These are phyloP conservation scores for Diplocarpon rosae DNA, from an alignment of 2,329 filamentous ascomycete genomes.

Conservation along the genomic window DNA sequence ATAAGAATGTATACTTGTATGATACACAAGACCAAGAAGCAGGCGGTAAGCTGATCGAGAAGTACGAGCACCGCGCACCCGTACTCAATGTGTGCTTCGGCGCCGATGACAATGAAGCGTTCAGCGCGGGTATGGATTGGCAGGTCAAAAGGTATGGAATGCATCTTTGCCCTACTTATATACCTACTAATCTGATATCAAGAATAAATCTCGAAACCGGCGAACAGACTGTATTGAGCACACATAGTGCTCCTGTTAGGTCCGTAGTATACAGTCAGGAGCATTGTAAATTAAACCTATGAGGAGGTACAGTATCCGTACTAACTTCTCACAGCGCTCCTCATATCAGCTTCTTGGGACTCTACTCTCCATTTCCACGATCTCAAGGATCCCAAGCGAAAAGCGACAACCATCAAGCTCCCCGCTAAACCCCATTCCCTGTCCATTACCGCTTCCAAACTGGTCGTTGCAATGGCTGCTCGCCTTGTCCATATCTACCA, in stretches of 20 bases:
- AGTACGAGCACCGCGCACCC: slow-evolving; percentile 71
- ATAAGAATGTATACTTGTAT: slow-evolving; percentile 84
- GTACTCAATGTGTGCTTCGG: slow-evolving; percentile 91
- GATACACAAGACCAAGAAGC: slow-evolving; percentile 50
- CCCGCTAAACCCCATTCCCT: slow-evolving; percentile 86
- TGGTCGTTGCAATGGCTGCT: slow-evolving; percentile 92
- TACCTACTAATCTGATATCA: slow-evolving; percentile 11
- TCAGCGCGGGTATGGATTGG: slow-evolving; percentile 77
- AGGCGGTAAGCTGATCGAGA: slow-evolving; percentile 51
- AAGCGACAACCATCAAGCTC: slow-evolving; percentile 56
- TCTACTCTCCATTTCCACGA: slow-evolving; percentile 78
- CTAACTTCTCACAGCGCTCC: slow-evolving; percentile 40
- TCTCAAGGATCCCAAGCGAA: slow-evolving; percentile 38
- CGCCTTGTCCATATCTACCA: slow-evolving; percentile 94
- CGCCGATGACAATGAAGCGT: slow-evolving; percentile 69
- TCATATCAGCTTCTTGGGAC: slow-evolving; percentile 92
- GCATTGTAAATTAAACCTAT: slow-evolving; percentile 40
- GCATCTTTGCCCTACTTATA: not conserved
- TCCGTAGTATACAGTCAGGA: slow-evolving; percentile 71
- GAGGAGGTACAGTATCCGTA: not conserved
- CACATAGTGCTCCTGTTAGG: slow-evolving; percentile 70
- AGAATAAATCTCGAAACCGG: slow-evolving; percentile 63
- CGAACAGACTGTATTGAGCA: slow-evolving; percentile 63
- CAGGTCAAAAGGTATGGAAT: slow-evolving; percentile 58
- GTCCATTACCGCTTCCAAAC: slow-evolving; percentile 63